Conservation (phyloP, 2,329 filamentous ascomycete species). For the Ustulina deusta region DNA sequence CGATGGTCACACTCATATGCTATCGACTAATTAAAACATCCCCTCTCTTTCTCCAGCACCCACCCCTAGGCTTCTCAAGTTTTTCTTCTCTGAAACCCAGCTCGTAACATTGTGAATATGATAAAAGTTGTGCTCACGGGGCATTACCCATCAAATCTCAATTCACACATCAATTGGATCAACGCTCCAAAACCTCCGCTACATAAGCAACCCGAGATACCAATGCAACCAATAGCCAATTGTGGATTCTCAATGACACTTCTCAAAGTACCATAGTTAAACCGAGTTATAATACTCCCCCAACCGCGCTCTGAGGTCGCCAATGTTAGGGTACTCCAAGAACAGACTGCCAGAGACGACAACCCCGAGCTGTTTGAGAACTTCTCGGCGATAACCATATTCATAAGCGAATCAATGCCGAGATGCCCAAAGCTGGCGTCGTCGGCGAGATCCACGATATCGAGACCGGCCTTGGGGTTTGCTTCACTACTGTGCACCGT, state of each 20-base stretch:
- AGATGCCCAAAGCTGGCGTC: conserved; percentile 52
- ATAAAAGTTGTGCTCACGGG: not conserved
- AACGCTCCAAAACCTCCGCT: not conserved
- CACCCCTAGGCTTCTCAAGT: not conserved
- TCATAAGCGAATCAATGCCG: conserved; percentile 55
- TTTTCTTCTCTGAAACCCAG: not conserved
- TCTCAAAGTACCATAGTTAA: not conserved
- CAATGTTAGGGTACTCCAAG: conserved; percentile 53
- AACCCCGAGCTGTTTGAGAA: conserved; percentile 50
- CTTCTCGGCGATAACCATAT: conserved; percentile 52
- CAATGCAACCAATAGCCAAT: not conserved
- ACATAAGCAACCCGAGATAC: not conserved
- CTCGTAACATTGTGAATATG: not conserved
- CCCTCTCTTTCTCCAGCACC: not conserved
- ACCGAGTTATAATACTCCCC: conserved; percentile 12
- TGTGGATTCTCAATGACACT: not conserved
- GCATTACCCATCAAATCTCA: not conserved
- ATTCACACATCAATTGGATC: not conserved
- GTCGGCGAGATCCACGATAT: conserved; percentile 26
- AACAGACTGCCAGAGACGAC: conserved; percentile 50
- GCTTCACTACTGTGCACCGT: not conserved
- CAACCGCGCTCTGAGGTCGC: conserved; percentile 49
- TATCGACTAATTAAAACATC: not conserved
- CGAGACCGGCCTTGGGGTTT: not conserved
- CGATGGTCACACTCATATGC: not conserved